Base-by-base conservation (phyloP, 331 rosid species). In the Phaseolus coccineus region DNA sequence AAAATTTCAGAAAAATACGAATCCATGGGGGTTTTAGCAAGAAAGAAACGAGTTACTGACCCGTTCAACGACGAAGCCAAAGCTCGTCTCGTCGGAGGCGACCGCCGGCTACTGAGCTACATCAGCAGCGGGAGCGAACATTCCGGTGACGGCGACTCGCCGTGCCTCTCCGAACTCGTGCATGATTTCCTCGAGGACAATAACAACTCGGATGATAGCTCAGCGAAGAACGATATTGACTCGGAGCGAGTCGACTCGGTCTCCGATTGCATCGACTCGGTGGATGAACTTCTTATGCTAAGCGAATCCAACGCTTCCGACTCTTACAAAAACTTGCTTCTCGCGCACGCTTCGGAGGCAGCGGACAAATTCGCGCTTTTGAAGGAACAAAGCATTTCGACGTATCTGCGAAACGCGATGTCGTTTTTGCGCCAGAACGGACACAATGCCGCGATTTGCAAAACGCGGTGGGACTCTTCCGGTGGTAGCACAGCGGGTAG, bases 61-160 rank as follows among this genome's bases (percentile, higher is more conserved):
- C 97, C 91, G 4, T 87, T 94, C 12, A 81, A 88, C 61, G 98
- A 89, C 5, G 80, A 84, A 77, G 93, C 85, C n/a, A 89, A 66
- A 77, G 96, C 91, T 3, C 91, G 89, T 1, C 90, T 94, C 28
- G 83, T 87, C 15, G 92, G 90, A 46, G 74, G 75, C 8, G 74
- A 83, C 51, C 31, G 65, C 80, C 82, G 74, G 69, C 82, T 35
- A 2, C 76, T 83, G 2, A 85, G 90, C 24, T 83, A 71, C 28
- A 72, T 15, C 6, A 90, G 96, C 87, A 92, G 96, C 80, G 98
- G 92, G 0, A 94, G 97, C 79, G 92, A 94, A 5, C 92, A 94
- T 81, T 94, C 94, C 50, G 83, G 85, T 4, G 82, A n/a, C n/a
- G 85, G 82, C 31, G 86, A 69, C 24, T 89, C 91, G 0, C 96